Base-by-base conservation (phyloP, 768 basidiomycete species). In the Russula sp. region DNA sequence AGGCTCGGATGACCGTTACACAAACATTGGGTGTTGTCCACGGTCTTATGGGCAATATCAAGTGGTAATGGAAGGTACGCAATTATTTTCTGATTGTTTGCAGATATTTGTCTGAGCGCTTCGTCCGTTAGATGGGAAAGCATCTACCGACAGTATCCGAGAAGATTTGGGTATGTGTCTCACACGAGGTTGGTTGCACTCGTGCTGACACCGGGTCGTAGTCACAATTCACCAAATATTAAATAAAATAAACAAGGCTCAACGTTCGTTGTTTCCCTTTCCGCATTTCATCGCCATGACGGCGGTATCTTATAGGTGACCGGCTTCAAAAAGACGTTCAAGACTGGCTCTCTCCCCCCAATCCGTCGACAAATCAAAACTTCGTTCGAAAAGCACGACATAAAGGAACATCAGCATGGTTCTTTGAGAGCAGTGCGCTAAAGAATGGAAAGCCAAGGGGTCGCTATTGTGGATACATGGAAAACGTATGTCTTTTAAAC, bases 381-480 rank as follows among this genome's bases (percentile, higher is more conserved):
- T n/a, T 32, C 1, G n/a, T 46, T 32, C n/a, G 7, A 28, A 36
- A 32, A 14, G 56, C 20, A 7, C 56, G 20, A 10, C 18, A 57
- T 3, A 26, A 9, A 1, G 56, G 13, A 20, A 57, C 56, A 1
- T 42, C n/a, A 32, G 16, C 5, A 7, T 57, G 42, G 56, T 57
- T 57, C 42, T 46, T 57, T 24, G 13, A 30, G 6, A 46, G 56
- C 6, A 6, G 30, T 5, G 3, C 18, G 9, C 36, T 63, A 4
- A 34, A 3, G 28, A 42, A 40, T 63, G 62, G 62, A 63, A 57
- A 3, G 2, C 56, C 16, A 36, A 3, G 6, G 56, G 49, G 8
- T 42, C n/a, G 1, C 24, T 64, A 1, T 36, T 60, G 11, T 64
- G 63, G 63, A 50, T 64, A 0, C 63, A 61, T 7, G 63, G 63